A percentile compares a stretch with the other conserved stretches of the same genome.
Conservation (phyloP, 176 grass and related monocot species). For the Musa acuminata region DNA sequence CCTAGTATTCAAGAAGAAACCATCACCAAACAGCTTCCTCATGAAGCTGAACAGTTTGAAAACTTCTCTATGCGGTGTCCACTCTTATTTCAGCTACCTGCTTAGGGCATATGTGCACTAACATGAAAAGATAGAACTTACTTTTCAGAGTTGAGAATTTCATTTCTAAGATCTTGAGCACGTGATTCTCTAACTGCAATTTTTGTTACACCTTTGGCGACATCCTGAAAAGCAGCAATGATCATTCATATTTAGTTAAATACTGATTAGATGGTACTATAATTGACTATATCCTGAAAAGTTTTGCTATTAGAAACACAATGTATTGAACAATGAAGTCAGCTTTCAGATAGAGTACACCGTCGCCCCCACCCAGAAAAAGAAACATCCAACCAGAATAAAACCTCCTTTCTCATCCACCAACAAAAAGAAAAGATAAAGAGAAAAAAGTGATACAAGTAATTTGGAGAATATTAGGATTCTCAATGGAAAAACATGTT, state of each 20-base stretch:
- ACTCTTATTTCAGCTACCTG: not conserved
- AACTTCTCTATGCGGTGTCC: not conserved
- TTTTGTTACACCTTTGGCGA: slow-evolving; percentile 78
- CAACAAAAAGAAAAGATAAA: too few species aligned
- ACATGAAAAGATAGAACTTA: slow-evolving; percentile 20
- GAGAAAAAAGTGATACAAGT: too few species aligned
- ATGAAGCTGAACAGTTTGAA: not conserved
- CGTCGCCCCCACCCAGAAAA: not conserved
- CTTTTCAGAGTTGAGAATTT: slow-evolving; percentile 97
- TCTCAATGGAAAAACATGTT: too few species aligned
- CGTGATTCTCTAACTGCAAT: slow-evolving; percentile 82
- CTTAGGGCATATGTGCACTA: not conserved
- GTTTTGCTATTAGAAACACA: not conserved
- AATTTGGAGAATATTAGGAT: too few species aligned
- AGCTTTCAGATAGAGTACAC: not conserved
- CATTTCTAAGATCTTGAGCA: slow-evolving; percentile 85
- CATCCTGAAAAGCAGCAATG: slow-evolving; percentile 52
- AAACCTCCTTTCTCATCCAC: too few species aligned
- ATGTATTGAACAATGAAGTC: not conserved
- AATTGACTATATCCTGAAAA: not conserved
- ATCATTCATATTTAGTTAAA: slow-evolving; percentile 5
- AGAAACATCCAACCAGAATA: too few species aligned
- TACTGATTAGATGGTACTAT: not conserved
- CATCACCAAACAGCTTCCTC: too few species aligned
- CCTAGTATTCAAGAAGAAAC: too few species aligned